Evolutionary conservation across 495 filamentous ascomycete genomes (phyloP), one percentile per base, ranked within the genome.

Genomic region (Hypoxylon intermedium): DNA sequence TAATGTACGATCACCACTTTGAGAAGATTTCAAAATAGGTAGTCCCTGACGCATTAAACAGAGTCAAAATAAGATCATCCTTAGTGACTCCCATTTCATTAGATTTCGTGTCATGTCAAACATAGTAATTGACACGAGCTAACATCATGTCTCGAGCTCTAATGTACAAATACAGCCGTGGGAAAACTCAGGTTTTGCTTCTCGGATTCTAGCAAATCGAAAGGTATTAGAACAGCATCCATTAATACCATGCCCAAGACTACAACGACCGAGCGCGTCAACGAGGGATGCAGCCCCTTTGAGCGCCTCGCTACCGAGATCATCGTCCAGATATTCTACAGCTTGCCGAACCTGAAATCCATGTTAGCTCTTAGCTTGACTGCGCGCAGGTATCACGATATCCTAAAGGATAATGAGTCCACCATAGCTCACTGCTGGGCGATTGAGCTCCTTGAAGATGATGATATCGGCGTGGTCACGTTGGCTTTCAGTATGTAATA

Each of bases 1-100:
- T 93, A 23, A 85, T 94, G 87, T 95, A 90, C 64, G 71, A 79
- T 37, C 72, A 68, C 15, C 57, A 57, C 36, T 62, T 63, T 33
- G 55, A 69, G 37, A 69, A 61, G 26, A 19, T 53, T 20, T 21
- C 38, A 9, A 41, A 21, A 41, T 41, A 41, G 5, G 16, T 41
- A 9, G 26, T 5, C 26, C 26, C 9, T 28, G 26, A 28, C 5
- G 4, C 26, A 5, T 4, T 28, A 28, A 9, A 28, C 5, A 28
- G 26, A 28, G 26, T 5, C 9, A 9, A 28, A 4, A 28, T 9
- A 9, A 9, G 26, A 28, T 28, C 4, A 9, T 4, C 30, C 30
- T 33, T 9, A n/a, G n/a, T n/a, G n/a, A n/a, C n/a, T 33, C n/a
- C 9, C 9, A 11, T 33, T 33, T 33, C 2, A 11, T 2, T 9